These are phyloP conservation scores for Aspergillus quadricinctus DNA, from an alignment of 2,329 filamentous ascomycete species.

Conservation along the genomic window DNA sequence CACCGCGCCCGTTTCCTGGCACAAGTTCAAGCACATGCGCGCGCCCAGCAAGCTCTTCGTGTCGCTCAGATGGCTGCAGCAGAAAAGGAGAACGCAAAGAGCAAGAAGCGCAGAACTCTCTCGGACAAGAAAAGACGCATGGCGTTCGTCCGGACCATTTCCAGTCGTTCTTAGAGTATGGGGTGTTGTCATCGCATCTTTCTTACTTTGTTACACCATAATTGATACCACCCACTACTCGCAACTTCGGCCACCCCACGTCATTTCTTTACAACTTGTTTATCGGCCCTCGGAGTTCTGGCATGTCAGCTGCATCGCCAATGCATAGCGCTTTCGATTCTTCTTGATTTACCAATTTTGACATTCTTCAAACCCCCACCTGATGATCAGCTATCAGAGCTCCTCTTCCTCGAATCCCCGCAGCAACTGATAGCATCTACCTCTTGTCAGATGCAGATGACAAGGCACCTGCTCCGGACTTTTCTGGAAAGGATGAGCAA, in stretches of 20 bases:
- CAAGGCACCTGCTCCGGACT: neutral
- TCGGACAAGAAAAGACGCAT: conserved; percentile 24
- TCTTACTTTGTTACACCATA: neutral
- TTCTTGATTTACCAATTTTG: neutral
- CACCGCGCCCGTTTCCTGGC: conserved; percentile 35
- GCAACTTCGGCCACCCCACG: neutral
- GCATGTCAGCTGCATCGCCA: neutral
- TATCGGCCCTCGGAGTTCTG: neutral
- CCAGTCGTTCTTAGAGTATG: neutral
- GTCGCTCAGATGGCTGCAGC: conserved; percentile 26
- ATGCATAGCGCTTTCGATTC: neutral
- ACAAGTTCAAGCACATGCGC: conserved; percentile 39
- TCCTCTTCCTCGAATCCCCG: neutral
- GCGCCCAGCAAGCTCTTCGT: conserved; percentile 37
- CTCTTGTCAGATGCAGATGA: neutral
- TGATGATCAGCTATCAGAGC: neutral
- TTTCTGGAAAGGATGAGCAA: neutral
- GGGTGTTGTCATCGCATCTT: neutral
- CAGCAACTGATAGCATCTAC: neutral
- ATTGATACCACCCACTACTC: too few relatives aligned
- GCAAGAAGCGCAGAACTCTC: conserved; percentile 27
- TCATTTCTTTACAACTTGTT: neutral
- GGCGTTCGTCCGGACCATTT: conserved; percentile 2
- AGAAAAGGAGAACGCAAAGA: conserved; percentile 25
- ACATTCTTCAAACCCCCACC: neutral